Conservation (phyloP, 2,329 filamentous ascomycete genomes). For the Aspergillus niger region DNA sequence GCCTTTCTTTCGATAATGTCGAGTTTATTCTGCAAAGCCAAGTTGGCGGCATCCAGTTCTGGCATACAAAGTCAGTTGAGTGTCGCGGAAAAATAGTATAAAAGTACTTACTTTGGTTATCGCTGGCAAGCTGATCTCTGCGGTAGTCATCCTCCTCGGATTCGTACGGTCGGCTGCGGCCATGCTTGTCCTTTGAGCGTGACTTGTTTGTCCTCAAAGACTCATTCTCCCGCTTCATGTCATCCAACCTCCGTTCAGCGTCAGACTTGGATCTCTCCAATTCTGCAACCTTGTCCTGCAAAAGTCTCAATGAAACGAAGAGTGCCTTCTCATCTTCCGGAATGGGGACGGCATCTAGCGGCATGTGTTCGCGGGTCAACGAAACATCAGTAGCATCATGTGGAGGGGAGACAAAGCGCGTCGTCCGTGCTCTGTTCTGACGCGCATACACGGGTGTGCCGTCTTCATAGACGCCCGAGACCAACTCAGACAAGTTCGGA, state of each 20-base stretch:
- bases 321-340: constrained; percentile 65
- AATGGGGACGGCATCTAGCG: constrained; percentile 57
- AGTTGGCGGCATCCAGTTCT: constrained; percentile 56
- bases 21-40: constrained; percentile 57
- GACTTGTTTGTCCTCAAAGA: constrained; percentile 50
- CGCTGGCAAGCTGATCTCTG: constrained; percentile 34
- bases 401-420: constrained; percentile 57
- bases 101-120: constrained; percentile 42
- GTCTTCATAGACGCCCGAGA: constrained; percentile 60
- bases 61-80: constrained; percentile 26
- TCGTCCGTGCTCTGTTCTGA: constrained; percentile 50
- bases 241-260: constrained; percentile 51
- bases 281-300: constrained; percentile 60
- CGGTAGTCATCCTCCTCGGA: constrained; percentile 51
- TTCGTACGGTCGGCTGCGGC: constrained; percentile 31
- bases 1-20: constrained; percentile 58
- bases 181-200: constrained; percentile 41
- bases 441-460: constrained; percentile 60
- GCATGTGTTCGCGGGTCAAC: constrained; percentile 44
- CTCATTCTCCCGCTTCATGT: constrained; percentile 56
- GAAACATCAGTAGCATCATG: constrained; percentile 37
- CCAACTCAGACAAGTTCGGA: constrained; percentile 62
- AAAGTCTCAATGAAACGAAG: constrained; percentile 60
- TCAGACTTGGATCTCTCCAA: constrained; percentile 59
- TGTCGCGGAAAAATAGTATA: no score